phyloP scores from a whole-genome alignment of 495 filamentous ascomycete species.

The Penicillium paxilli region DNA sequence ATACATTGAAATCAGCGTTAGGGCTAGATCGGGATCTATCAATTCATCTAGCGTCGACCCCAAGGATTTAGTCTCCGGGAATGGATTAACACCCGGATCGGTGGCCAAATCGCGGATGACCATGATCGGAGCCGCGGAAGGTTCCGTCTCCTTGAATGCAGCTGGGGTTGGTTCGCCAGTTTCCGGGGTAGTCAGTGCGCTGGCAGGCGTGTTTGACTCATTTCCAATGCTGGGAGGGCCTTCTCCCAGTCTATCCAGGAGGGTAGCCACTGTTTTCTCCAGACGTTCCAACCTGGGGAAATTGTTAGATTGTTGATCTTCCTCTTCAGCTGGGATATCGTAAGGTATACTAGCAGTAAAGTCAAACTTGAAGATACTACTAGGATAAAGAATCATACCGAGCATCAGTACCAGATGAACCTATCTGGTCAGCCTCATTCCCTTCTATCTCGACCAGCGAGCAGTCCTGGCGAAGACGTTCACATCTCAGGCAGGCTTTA shows the following conservation, averaged over 20 bases:
- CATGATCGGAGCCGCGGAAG: constrained; percentile 34
- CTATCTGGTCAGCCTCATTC: neutral
- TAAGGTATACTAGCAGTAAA: too few relatives aligned
- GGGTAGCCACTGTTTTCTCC: constrained; percentile 31
- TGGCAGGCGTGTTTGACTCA: constrained; percentile 8
- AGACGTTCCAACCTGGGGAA: constrained; percentile 33
- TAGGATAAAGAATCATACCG: constrained; percentile 13
- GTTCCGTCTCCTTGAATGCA: constrained; percentile 17
- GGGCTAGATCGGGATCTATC: constrained; percentile 19
- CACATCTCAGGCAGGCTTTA: constrained; percentile 39
- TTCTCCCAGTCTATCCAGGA: constrained; percentile 37
- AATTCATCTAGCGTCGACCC: constrained; percentile 19
- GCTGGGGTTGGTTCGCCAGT: constrained; percentile 3
- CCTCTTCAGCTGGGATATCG: too few relatives aligned
- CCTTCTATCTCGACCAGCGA: constrained; percentile 22
- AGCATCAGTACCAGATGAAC: constrained; percentile 14
- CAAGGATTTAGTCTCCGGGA: constrained; percentile 21
- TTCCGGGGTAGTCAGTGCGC: constrained; percentile 13
- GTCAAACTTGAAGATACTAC: too few relatives aligned
- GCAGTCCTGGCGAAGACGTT: constrained; percentile 35
- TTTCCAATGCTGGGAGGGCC: constrained; percentile 10
- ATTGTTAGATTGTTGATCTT: neutral
- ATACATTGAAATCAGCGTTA: constrained; percentile 27
- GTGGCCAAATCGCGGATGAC: constrained; percentile 38
- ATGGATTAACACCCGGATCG: constrained; percentile 22